A percentile compares a stretch with the other conserved stretches of the same genome.
phyloP scores from a whole-genome alignment of 2,329 filamentous ascomycete species.

The Trichothecium sympodiale region DNA sequence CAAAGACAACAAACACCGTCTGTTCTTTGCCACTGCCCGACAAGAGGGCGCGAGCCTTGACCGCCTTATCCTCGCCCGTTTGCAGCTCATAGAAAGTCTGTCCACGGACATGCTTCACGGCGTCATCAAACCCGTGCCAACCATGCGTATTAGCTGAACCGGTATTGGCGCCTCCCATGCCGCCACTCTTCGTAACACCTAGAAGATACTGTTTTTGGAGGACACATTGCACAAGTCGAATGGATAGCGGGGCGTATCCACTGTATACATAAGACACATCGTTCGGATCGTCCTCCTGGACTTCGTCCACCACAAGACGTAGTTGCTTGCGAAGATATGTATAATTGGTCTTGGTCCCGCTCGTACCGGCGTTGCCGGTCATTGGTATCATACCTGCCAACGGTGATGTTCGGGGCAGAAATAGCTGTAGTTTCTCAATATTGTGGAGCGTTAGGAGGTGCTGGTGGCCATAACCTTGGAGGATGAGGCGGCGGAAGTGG shows the following conservation, averaged over 20 bases:
- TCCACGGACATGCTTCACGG: constrained; percentile 76
- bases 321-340: constrained; percentile 76
- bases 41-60: constrained; percentile 73
- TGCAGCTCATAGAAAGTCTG: constrained; percentile 87
- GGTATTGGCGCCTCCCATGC: constrained; percentile 15
- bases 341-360: constrained; percentile 78
- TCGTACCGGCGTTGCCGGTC: constrained; percentile 35
- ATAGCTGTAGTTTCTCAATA: constrained; percentile 80
- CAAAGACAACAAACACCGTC: constrained; percentile 89
- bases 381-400: constrained; percentile 75
- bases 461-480: constrained; percentile 91
- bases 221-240: constrained; percentile 84
- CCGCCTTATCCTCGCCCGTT: constrained; percentile 84
- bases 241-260: constrained; percentile 86
- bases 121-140: constrained; percentile 90
- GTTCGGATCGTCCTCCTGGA: constrained; percentile 87
- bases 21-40: constrained; percentile 71
- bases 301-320: constrained; percentile 86
- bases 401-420: constrained; percentile 66
- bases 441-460: constrained; percentile 82
- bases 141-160: constrained; percentile 56
- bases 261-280: constrained; percentile 98
- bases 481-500: constrained; percentile 72
- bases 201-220: constrained; percentile 81
- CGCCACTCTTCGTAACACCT: constrained; percentile 55